Evolutionary conservation across 345 rosid species (phyloP).

Genomic region (Pistacia vera): DNA sequence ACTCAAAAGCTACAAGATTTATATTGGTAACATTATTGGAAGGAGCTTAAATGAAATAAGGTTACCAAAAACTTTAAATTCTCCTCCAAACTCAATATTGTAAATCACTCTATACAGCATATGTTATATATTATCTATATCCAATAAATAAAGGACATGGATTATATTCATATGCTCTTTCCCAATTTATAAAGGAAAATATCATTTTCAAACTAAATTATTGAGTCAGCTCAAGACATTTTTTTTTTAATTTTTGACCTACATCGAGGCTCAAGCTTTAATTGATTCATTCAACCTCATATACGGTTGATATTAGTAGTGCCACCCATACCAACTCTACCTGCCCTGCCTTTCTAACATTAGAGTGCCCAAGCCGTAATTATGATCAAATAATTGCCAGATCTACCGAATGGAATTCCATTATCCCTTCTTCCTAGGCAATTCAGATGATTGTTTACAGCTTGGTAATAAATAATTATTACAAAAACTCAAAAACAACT

Average conservation of each 20-base stretch:
- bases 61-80: neutral
- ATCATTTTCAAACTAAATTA: too few species aligned
- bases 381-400: neutral
- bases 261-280: neutral
- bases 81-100: neutral
- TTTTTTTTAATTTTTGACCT: neutral
- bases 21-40: neutral
- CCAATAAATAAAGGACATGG: too few species aligned
- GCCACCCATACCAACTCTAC: neutral
- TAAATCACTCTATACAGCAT: too few species aligned
- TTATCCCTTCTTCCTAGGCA: neutral
- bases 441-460: neutral
- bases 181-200: too few species aligned
- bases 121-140: too few species aligned
- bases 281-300: neutral
- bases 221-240: neutral
- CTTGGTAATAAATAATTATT: neutral
- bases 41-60: neutral
- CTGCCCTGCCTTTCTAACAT: neutral
- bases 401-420: neutral
- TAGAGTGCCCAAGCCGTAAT: neutral
- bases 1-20: constrained; percentile 57
- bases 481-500: neutral
- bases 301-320: too few species aligned
- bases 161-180: too few species aligned